These are phyloP conservation scores for Penicillium sp. DNA, from an alignment of 2,329 filamentous ascomycete genomes.

Conservation along the genomic window DNA sequence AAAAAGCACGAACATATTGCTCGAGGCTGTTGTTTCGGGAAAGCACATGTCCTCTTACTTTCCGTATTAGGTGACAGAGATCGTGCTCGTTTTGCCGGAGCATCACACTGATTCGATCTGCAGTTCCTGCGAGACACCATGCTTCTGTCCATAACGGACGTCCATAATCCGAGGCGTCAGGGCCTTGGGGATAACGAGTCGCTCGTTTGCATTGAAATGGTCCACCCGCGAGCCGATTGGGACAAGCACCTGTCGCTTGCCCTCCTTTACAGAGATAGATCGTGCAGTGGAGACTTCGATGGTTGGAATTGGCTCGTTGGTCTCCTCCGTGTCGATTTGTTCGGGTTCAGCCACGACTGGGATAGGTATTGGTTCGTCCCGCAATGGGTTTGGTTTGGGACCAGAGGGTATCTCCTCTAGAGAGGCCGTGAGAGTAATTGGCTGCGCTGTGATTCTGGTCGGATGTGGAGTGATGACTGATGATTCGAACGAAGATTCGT, in stretches of 20 bases:
- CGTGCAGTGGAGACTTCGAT: constrained; percentile 39
- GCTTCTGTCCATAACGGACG: constrained; percentile 27
- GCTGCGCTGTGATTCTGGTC: neutral
- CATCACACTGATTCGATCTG: constrained; percentile 29
- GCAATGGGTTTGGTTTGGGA: constrained; percentile 2
- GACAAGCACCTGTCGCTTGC: constrained; percentile 36
- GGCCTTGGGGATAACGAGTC: constrained; percentile 26
- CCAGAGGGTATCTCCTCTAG: constrained; percentile 7
- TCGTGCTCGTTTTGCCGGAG: neutral
- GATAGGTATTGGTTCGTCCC: constrained; percentile 11
- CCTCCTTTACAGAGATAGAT: constrained; percentile 37
- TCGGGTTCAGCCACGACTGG: constrained; percentile 16
- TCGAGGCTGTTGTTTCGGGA: too few relatives aligned
- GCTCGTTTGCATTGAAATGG: constrained; percentile 26
- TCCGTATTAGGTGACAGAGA: too few relatives aligned
- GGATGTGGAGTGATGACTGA: neutral
- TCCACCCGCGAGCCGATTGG: constrained; percentile 28
- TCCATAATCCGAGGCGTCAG: constrained; percentile 29
- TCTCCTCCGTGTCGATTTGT: constrained; percentile 8
- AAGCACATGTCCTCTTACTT: too few relatives aligned
- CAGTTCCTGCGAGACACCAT: constrained; percentile 31
- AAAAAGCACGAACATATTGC: too few relatives aligned
- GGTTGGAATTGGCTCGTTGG: constrained; percentile 10
- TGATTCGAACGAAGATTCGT: neutral
- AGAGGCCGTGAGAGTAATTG: constrained; percentile 3